Base-by-base conservation (phyloP, 169 alveolate genomes). In the Eimeria maxima region DNA sequence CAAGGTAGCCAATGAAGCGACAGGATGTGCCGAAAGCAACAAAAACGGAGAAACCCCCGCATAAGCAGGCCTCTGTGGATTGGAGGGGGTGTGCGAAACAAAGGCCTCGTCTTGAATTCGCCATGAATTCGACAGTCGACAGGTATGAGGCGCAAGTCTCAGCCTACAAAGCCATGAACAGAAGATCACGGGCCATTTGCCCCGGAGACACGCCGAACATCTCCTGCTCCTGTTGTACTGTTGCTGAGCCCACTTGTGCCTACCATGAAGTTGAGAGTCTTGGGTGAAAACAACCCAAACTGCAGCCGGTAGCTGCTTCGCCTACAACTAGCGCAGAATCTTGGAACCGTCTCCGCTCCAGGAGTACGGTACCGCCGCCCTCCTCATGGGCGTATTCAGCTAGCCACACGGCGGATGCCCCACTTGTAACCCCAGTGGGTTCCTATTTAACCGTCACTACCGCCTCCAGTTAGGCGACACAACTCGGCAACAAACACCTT, bases 291-390 rank as follows among this genome's bases (percentile, higher is more conserved):
- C 27, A 33, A 81, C 81, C 69, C 93, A 86, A 71, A 57, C 38
- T 60, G 63, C 76, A 57, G 93, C 93, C 63, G 11, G 63, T 81
- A n/a, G 93, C 93, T 86, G 93, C 93, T 60, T 42, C 93, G 78
- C 78, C 80, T 86, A 18, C 87, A 63, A 42, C 63, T 16, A 42
- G 29, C 87, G 87, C 87, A 44, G 87, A 45, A 27, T 44, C 47
- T 14, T 57, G 24, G 8, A 45, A 24, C 50, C 50, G n/a, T 1
- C 45, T 29, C 80, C 80, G 11, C 80, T 1, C 45, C 45, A 45
- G 45, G 80, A 69, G 10, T 69, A 69, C 80, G 80, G 80, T 45
- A 38, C 87, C 42, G 11, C 10, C 45, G 65, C 60, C 13, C 87
- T 76, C 63, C 87, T 24, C 65, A 33, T 74, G 33, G 84, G 63